phyloP scores from a whole-genome alignment of 352 stramenopile genomes.

The Aphanomyces invadans region DNA sequence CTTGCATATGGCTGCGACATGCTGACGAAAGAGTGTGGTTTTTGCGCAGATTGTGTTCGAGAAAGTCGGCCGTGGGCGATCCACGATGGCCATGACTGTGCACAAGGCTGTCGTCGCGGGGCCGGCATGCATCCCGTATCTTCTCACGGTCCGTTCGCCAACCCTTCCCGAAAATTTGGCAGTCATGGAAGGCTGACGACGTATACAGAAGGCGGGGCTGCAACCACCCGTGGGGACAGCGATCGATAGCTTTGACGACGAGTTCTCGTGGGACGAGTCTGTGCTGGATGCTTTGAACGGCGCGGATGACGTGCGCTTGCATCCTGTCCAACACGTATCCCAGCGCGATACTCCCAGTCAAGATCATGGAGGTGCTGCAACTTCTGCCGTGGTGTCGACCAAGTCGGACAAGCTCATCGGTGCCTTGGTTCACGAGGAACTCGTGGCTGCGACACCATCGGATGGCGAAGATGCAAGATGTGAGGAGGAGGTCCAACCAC shows the following conservation, averaged over 20 bases:
- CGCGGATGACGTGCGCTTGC: background rate
- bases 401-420: slow-evolving; percentile 27
- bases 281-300: background rate
- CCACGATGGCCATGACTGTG: background rate
- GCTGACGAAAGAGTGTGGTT: too few species aligned
- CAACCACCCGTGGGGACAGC: background rate
- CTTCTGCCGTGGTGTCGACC: background rate
- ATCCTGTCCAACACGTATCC: background rate
- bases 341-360: background rate
- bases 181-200: background rate
- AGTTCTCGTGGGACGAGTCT: background rate
- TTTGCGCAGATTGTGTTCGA: slow-evolving; percentile 11
- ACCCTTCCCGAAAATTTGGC: background rate
- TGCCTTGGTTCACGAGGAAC: slow-evolving; percentile 36
- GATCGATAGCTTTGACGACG: background rate
- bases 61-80: background rate
- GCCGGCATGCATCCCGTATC: background rate
- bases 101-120: background rate
- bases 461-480: slow-evolving; percentile 37
- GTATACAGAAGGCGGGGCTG: background rate
- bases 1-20: too few species aligned
- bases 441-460: slow-evolving; percentile 52
- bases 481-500: slow-evolving; percentile 22
- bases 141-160: background rate
- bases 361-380: background rate